Base-by-base conservation (phyloP, 2,329 filamentous ascomycete genomes). In the Diaporthe citri region DNA sequence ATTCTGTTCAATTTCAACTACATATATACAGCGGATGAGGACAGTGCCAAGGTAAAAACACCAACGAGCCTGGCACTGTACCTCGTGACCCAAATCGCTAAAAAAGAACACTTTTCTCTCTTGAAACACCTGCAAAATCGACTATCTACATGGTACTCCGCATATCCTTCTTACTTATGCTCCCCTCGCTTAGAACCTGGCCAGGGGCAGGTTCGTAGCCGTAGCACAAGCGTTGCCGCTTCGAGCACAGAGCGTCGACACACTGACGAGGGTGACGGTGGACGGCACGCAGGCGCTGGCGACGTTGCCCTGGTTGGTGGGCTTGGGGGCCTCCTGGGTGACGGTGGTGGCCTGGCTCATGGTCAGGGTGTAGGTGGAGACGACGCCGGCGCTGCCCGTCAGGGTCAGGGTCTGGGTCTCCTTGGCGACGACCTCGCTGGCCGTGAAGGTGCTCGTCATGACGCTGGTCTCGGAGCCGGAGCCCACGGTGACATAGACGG, bases 291-390 rank as follows among this genome's bases (percentile, higher is more conserved):
- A 76, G 34, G 51, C 55, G 36, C 52, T 59, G 39, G 36, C 34
- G 48, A 51, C 31, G 20, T 52, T 51, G 39, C 57, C 59, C 39
- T 70, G 72, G 28, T 57, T 57, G 20, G 59, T 59, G 9, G 73
- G 51, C 69, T 67, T 72, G 31, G 73, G 22, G 8, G 69, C 69
- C 57, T 17, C 46, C 69, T 72, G 41, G 9, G 74, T 73, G 15
- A 74, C 43, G 4, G 72, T 74, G 2, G 57, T 71, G 17, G 71
- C 51, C 71, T 71, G 28, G 31, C 71, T 71, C 13, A 76, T 43
- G 39, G 74, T 76, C 74, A 76, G 28, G 66, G 72, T 74, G 48
- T 74, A 74, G 20, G 74, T 76, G 5, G 74, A 76, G 13, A 69
- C 74, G 25, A 74, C 31, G 13, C 74, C 74, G 48, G 71, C 71